Base-by-base conservation (phyloP, 2,329 filamentous ascomycete species). In the Penicillium sp. region DNA sequence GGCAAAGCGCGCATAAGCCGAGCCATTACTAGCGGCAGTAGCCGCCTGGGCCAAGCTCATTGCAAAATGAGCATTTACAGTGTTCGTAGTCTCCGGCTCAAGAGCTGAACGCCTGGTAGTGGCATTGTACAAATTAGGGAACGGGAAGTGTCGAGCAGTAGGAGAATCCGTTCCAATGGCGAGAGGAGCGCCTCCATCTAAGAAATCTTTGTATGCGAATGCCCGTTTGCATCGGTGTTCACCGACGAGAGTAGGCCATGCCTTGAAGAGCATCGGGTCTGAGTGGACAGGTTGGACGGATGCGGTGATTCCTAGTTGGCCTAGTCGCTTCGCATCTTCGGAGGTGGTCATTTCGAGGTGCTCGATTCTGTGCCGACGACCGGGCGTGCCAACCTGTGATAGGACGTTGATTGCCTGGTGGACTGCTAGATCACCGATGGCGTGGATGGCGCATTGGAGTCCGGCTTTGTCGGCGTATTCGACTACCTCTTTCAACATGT, bases 141-240 rank as follows among this genome's bases (percentile, higher is more conserved):
- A 62, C 10, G 76, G 73, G 7, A 68, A 62, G 51, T 77, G 73
- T 0, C 72, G 72, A 1, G 78, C 78, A 2, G 78, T 80, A 0
- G 77, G 78, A 0, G 76, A 69, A 58, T 80, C 78, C 0, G 75
- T 75, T 0, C 78, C 78, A 41, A 80, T 69, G 0, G 77, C 76
- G 7, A 80, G 55, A 4, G 60, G 58, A 0, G 76, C 76, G 2
- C 76, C 77, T 5, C 72, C 70, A n/a, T 76, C 73, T 9, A 69
- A 46, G 57, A 80, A 79, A 8, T 79, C 77, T 8, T 71, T 71
- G 58, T 80, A 80, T 9, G 78, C 77, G 58, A 80, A 80, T 3
- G 77, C 77, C 5, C 77, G 71, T 53, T 71, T 70, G 50, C 77
- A 69, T 5, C 77, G 70, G 25, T 77, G 68, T 1, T 67, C 61